phyloP scores from a whole-genome alignment of 768 basidiomycete genomes.

The Peribolospora baueri region DNA sequence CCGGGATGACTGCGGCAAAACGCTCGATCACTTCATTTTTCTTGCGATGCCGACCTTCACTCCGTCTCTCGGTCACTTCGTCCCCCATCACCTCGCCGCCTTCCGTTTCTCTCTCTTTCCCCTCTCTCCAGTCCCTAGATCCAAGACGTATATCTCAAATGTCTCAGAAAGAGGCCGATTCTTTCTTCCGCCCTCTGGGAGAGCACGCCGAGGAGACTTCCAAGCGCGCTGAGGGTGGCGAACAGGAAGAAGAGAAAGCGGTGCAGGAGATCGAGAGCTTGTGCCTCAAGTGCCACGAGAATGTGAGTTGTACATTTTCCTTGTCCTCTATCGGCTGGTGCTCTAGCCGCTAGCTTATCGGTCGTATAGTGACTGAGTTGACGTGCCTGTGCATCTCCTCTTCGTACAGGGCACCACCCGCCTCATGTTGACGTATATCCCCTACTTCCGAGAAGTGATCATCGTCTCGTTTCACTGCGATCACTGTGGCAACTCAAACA shows the following conservation, averaged over 20 bases:
- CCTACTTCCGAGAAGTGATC: slow-evolving; percentile 82
- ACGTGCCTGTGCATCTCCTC: neutral
- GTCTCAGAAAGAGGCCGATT: too few species aligned
- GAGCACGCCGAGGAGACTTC: too few species aligned
- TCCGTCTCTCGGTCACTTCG: too few species aligned
- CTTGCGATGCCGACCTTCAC: too few species aligned
- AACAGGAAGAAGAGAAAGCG: slow-evolving; percentile 35
- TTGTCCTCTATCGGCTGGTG: neutral
- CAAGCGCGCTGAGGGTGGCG: slow-evolving; percentile 14
- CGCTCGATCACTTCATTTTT: too few species aligned
- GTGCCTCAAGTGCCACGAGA: slow-evolving; percentile 79
- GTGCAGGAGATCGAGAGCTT: slow-evolving; percentile 70
- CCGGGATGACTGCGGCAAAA: too few species aligned
- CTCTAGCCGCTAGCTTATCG: neutral
- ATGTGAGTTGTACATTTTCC: slow-evolving; percentile 31
- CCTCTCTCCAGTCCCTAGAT: too few species aligned
- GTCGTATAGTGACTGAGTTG: neutral
- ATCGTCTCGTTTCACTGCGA: slow-evolving; percentile 93
- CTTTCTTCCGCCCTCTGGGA: too few species aligned
- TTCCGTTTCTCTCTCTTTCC: too few species aligned
- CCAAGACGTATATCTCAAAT: too few species aligned
- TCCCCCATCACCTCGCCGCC: too few species aligned
- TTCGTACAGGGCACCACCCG: slow-evolving; percentile 56
- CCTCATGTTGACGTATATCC: slow-evolving; percentile 73
- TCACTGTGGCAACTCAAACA: slow-evolving; percentile 67